Conservation (phyloP, 2,329 filamentous ascomycete genomes). For the Penicillium sp. region DNA sequence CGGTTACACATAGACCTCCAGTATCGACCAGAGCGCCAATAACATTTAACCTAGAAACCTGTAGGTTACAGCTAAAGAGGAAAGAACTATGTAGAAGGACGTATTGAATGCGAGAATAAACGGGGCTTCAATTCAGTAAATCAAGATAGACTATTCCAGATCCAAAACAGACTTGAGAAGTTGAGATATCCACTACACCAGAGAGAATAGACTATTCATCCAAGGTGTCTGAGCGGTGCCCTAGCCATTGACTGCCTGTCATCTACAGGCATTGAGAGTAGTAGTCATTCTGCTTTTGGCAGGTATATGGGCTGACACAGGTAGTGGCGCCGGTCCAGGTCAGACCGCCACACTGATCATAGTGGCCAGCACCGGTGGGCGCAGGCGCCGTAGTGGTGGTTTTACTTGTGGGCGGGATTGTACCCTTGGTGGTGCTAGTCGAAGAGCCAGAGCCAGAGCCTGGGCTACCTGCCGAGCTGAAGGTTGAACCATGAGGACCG, state of each 20-base stretch:
- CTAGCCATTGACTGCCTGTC: not conserved
- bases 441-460: slow-evolving; percentile 9
- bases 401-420: not conserved
- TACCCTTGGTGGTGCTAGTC: slow-evolving; percentile 7
- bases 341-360: slow-evolving; percentile 35
- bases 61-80: no score
- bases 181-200: not conserved
- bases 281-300: slow-evolving; percentile 32
- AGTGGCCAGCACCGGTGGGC: slow-evolving; percentile 22
- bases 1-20: no score
- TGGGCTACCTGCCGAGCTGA: slow-evolving; percentile 8
- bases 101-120: no score
- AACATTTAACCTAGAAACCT: no score
- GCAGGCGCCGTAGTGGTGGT: slow-evolving; percentile 7
- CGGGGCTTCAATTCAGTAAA: not conserved
- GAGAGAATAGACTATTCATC: not conserved
- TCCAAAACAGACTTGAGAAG: not conserved
- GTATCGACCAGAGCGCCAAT: no score
- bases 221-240: not conserved
- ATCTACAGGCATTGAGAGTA: slow-evolving; percentile 40
- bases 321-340: slow-evolving; percentile 34
- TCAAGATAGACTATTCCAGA: not conserved
- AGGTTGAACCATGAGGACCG: slow-evolving; percentile 56
- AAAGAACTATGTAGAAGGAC: no score
- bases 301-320: slow-evolving; percentile 35